Percentiles rank a stretch among this genome's conserved stretches.
phyloP scores from a whole-genome alignment of 306 rosid species.

The Fagus crenata region DNA sequence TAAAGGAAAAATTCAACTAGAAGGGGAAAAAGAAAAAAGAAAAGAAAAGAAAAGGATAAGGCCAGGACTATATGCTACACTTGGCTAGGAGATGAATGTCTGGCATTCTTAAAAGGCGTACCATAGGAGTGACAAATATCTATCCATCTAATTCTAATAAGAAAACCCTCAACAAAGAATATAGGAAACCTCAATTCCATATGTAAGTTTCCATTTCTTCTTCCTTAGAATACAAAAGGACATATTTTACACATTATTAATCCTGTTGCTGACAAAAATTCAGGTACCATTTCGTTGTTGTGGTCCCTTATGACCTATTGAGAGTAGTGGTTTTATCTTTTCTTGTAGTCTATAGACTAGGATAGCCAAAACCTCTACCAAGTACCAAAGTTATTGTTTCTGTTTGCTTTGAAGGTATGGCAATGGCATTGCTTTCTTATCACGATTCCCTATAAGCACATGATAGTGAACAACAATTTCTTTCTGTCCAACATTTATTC shows the following conservation, averaged over 20 bases:
- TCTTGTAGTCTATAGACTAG: slow-evolving; percentile 19
- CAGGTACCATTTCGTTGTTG: slow-evolving; percentile 14
- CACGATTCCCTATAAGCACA: slow-evolving; percentile 25
- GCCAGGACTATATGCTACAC: neutral
- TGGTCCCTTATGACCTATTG: slow-evolving; percentile 37
- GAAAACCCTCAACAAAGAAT: slow-evolving; percentile 2
- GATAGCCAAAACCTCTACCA: slow-evolving; percentile 29
- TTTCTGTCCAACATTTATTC: slow-evolving; percentile 31
- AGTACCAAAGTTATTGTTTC: slow-evolving; percentile 27
- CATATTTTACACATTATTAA: neutral
- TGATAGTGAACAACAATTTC: slow-evolving; percentile 34
- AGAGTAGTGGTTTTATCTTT: slow-evolving; percentile 20
- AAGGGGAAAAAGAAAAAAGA: too few species aligned
- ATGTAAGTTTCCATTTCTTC: slow-evolving; percentile 10
- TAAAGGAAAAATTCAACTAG: neutral
- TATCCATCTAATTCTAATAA: slow-evolving; percentile 30
- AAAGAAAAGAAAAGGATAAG: neutral
- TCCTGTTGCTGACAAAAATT: neutral
- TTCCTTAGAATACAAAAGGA: slow-evolving; percentile 3
- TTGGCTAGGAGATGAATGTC: neutral
- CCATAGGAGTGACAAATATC: neutral
- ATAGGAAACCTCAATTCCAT: neutral
- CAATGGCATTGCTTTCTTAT: slow-evolving; percentile 39
- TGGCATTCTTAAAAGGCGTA: neutral
- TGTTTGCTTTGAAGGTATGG: slow-evolving; percentile 36